Conservation (phyloP, 23 red algal species). For the Gracilariopsis chorda region DNA sequence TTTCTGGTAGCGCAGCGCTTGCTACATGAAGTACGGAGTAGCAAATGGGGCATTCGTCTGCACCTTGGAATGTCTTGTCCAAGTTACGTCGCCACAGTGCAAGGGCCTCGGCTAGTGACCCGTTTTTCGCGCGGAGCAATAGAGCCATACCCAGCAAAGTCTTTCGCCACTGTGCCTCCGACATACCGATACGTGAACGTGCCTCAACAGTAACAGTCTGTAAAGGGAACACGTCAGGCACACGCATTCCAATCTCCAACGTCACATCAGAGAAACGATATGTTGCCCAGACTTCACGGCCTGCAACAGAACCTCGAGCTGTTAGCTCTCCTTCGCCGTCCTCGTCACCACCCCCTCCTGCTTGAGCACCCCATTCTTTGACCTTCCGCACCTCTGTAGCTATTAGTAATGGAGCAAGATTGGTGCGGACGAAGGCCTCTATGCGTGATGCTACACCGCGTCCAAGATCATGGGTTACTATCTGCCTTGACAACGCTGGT, state of each 20-base stretch:
- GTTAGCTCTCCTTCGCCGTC: slow-evolving; percentile 47
- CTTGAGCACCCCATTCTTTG: slow-evolving; percentile 47
- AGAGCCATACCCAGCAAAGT: slow-evolving; percentile 76
- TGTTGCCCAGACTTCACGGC: slow-evolving; percentile 73
- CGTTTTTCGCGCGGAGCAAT: slow-evolving; percentile 63
- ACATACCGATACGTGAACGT: slow-evolving; percentile 61
- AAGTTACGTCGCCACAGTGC: slow-evolving; percentile 80
- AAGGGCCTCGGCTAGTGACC: slow-evolving; percentile 77
- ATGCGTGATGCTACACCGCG: slow-evolving; percentile 33
- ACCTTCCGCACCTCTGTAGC: slow-evolving; percentile 71
- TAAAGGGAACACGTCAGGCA: slow-evolving; percentile 89
- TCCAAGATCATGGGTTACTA: slow-evolving; percentile 37
- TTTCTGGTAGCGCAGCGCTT: slow-evolving; percentile 55
- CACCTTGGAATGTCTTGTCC: slow-evolving; percentile 72
- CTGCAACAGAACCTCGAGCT: slow-evolving; percentile 50
- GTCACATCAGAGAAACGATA: slow-evolving; percentile 84
- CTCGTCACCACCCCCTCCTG: neutral
- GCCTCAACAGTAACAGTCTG: slow-evolving; percentile 67
- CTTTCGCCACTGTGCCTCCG: slow-evolving; percentile 67
- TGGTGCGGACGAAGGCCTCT: slow-evolving; percentile 69
- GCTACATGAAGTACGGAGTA: slow-evolving; percentile 84
- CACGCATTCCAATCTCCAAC: slow-evolving; percentile 71
- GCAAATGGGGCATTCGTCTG: slow-evolving; percentile 93
- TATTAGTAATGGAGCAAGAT: slow-evolving; percentile 66
- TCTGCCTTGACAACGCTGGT: slow-evolving; percentile 78